phyloP scores from a whole-genome alignment of 495 filamentous ascomycete species.

The Penicillium atrosanguineum region DNA sequence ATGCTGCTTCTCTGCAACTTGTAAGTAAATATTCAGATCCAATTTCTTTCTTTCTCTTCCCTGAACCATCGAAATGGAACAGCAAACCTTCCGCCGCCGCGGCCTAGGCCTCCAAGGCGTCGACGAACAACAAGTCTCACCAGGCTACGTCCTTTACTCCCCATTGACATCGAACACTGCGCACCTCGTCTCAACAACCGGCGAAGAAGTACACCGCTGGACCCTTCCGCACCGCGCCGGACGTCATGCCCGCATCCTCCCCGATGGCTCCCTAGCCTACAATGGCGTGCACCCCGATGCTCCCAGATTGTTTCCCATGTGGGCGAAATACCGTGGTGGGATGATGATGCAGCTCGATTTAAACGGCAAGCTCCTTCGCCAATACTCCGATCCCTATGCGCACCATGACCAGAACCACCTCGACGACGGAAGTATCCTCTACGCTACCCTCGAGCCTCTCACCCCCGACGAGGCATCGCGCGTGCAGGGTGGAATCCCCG shows the following conservation, averaged over 20 bases:
- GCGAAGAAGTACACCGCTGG: constrained; percentile 45
- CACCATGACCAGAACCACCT: constrained; percentile 50
- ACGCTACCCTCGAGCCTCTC: constrained; percentile 42
- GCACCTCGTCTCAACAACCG: constrained; percentile 40
- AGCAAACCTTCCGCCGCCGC: constrained; percentile 42
- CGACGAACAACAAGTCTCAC: constrained; percentile 34
- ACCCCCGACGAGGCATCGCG: constrained; percentile 29
- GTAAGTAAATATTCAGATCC: not conserved
- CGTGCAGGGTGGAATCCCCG: constrained; percentile 39
- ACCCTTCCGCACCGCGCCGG: constrained; percentile 40
- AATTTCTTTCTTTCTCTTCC: not conserved
- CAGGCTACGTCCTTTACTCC: constrained; percentile 43
- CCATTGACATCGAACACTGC: constrained; percentile 41
- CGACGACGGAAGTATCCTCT: constrained; percentile 40
- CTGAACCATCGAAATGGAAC: constrained; percentile 30
- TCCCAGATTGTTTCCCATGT: constrained; percentile 42
- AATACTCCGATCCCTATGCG: constrained; percentile 40
- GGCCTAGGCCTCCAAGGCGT: constrained; percentile 43
- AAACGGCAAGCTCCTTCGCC: constrained; percentile 31
- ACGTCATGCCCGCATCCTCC: constrained; percentile 42
- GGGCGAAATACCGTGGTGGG: constrained; percentile 46
- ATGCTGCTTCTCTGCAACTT: not conserved
- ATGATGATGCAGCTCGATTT: constrained; percentile 43
- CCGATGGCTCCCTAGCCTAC: constrained; percentile 43
- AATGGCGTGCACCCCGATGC: constrained; percentile 42